Conservation (phyloP, 116 monocot species). For the Phalaenopsis hybrid region DNA sequence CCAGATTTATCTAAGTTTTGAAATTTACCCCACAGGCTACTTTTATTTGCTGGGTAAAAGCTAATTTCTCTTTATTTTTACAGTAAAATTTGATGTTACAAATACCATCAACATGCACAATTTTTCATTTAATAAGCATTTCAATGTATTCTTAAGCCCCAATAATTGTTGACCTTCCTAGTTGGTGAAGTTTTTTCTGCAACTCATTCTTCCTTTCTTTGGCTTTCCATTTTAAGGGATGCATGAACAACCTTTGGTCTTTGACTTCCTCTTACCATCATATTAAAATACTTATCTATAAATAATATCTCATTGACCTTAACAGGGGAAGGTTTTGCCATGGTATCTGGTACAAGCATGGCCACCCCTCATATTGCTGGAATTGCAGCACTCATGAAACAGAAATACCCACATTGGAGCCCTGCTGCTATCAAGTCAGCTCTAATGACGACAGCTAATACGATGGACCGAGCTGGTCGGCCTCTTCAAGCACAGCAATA, state of each 20-base stretch:
- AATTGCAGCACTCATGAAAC: constrained; percentile 87
- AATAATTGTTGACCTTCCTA: not conserved
- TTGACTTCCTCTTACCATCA: not conserved
- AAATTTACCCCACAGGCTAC: not conserved
- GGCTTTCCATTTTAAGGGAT: not conserved
- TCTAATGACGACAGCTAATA: constrained; percentile 81
- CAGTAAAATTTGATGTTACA: not conserved
- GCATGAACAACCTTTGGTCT: not conserved
- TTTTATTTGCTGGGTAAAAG: not conserved
- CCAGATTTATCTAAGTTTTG: not conserved
- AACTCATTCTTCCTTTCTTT: no score
- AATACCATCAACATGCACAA: not conserved
- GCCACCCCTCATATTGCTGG: constrained; percentile 95
- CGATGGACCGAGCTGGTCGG: constrained; percentile 47
- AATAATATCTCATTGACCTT: not conserved
- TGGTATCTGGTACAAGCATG: constrained; percentile 98
- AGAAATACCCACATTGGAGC: constrained; percentile 75
- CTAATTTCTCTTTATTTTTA: not conserved
- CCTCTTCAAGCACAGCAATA: constrained; percentile 83
- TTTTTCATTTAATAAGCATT: not conserved
- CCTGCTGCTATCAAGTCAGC: constrained; percentile 92
- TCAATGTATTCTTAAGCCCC: not conserved
- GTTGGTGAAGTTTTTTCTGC: no score
- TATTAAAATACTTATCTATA: not conserved
- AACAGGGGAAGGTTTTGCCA: constrained; percentile 88